Evolutionary conservation across 768 basidiomycete species (phyloP), one percentile per base, ranked within the genome.

Genomic region (Cubamyces lactineus): DNA sequence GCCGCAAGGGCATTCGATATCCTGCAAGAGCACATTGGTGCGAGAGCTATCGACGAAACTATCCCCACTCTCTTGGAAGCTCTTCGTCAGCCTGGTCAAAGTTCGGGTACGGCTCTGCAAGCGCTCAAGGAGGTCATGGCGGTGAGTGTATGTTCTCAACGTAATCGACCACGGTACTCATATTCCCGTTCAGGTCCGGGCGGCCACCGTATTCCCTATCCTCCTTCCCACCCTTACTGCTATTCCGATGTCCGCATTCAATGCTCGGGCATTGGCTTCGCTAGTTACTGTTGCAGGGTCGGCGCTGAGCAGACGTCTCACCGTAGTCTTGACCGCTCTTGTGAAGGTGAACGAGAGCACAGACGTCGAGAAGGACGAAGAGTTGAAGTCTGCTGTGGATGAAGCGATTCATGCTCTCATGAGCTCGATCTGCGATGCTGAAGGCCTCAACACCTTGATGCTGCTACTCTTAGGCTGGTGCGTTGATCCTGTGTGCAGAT

Each of bases 11-110:
- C 89, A 0, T 90, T 99, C 74, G 97, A 98, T 72, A 84, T 86
- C 4, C 82, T 98, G n/a, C 96, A 98, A 77, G 92, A 96, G 64
- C 83, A 89, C 68, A 82, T 98, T 42, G 97, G 96, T 7, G 82
- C 86, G 30, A 92, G 89, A 71, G 95, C 96, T 6, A 96, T 98
- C 64, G 96, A 98, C 70, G 86, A 96, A 76, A 98, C 94, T 0
- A 98, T 98, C 61, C 96, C 97, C 0, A 98, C 96, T 0, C 75
- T 98, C 0, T 74, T 99, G 55, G 94, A 95, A 68, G 96, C 96
- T 1, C 87, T 98, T 39, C 88, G 93, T 17, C 91, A 94, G 73
- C 94, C 95, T 15, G 96, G 96, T 5, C 90, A 89, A 68, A 86
- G 90, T 19, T 96, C 96, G n/a, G 95, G 94, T 11, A 98, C 96